A percentile compares a stretch with the other conserved stretches of the same genome.
Conservation (phyloP, 208 protist genomes). For the Wallacemonas collosoma region DNA sequence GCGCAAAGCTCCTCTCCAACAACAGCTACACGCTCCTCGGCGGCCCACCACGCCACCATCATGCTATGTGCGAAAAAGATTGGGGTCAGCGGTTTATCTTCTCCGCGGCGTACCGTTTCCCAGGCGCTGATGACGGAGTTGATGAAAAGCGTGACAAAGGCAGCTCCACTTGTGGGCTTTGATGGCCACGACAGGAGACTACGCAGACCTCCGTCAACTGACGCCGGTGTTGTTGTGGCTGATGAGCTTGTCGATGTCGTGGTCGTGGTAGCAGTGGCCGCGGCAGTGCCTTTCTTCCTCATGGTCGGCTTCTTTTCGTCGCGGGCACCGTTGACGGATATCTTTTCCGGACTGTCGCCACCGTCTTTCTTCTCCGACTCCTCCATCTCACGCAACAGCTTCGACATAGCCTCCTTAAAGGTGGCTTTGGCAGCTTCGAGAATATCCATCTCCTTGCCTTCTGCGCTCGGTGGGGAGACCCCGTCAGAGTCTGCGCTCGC, state of each 20-base stretch:
- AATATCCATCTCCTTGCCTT: conserved; percentile 1
- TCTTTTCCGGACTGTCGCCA: conserved; percentile 2
- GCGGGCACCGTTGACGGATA: background rate
- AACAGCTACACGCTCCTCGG: conserved; percentile 33
- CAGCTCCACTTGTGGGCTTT: conserved; percentile 14
- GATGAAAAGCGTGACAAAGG: conserved; percentile 31
- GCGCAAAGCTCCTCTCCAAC: background rate
- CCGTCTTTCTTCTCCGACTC: background rate
- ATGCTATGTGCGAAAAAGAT: conserved; percentile 43
- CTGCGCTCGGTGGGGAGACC: background rate
- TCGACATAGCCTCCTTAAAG: conserved; percentile 20
- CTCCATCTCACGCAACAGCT: conserved; percentile 23
- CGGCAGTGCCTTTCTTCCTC: background rate
- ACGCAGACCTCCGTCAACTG: background rate
- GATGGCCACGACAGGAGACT: background rate
- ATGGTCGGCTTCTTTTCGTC: background rate
- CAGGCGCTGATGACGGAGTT: conserved; percentile 43
- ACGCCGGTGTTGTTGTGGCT: background rate
- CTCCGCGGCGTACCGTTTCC: conserved; percentile 51
- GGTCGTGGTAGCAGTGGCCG: background rate
- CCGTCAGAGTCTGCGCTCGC: background rate
- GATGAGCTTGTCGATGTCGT: background rate
- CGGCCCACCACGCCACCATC: conserved; percentile 56
- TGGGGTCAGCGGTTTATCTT: conserved; percentile 30
- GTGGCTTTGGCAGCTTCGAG: conserved; percentile 14